Percentiles rank a stretch among this genome's conserved stretches.
phyloP scores from a whole-genome alignment of 2,329 filamentous ascomycete genomes.

The Trichoderma guizhouense region DNA sequence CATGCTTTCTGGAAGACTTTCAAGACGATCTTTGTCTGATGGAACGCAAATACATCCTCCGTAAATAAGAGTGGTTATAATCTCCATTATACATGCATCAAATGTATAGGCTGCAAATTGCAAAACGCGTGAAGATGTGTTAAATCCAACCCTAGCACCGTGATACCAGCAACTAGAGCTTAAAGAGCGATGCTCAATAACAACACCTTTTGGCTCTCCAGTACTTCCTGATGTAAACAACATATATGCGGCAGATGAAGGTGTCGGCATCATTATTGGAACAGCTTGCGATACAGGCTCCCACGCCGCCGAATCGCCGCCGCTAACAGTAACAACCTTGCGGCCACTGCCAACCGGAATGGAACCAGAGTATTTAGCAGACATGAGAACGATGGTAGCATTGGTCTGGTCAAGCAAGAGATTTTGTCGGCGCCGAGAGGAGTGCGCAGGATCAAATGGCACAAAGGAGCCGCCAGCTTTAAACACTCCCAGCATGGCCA shows the following conservation, averaged over 20 bases:
- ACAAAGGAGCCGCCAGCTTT: slow-evolving; percentile 29
- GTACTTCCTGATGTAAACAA: too few relatives aligned
- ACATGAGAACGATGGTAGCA: slow-evolving; percentile 23
- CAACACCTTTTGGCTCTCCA: too few relatives aligned
- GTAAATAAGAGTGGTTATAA: slow-evolving; percentile 12
- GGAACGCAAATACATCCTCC: slow-evolving; percentile 9
- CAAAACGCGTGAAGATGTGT: slow-evolving; percentile 33
- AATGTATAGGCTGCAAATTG: slow-evolving; percentile 20
- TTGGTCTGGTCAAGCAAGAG: not conserved
- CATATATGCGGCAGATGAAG: too few relatives aligned
- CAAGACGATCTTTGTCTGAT: not conserved
- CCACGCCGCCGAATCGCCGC: too few relatives aligned
- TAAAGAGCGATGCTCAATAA: too few relatives aligned
- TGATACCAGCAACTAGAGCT: too few relatives aligned
- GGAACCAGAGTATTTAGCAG: slow-evolving; percentile 25
- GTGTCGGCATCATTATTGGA: too few relatives aligned
- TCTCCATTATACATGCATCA: slow-evolving; percentile 11
- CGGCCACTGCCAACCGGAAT: too few relatives aligned
- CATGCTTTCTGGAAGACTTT: too few relatives aligned
- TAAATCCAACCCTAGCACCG: too few relatives aligned
- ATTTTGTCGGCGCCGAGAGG: not conserved
- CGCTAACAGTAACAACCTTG: too few relatives aligned
- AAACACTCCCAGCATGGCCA: slow-evolving; percentile 26
- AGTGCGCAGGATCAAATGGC: slow-evolving; percentile 14
- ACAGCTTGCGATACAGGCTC: too few relatives aligned